Base-by-base conservation (phyloP, 805 yeast genomes). In the Alloascoidea africana region DNA sequence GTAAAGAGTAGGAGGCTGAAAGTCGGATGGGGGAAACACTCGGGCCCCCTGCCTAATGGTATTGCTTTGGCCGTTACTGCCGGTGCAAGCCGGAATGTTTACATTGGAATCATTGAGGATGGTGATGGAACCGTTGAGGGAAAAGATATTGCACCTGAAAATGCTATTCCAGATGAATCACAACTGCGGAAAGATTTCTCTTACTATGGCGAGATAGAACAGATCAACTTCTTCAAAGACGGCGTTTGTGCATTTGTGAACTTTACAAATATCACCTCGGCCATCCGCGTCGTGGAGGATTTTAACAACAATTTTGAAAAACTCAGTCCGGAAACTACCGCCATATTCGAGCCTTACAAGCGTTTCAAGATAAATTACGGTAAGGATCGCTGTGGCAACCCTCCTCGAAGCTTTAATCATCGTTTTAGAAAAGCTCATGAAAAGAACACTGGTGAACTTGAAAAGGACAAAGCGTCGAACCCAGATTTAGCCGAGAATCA, bases 1-100 rank as follows among this genome's bases (percentile, higher is more conserved):
- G 80, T 89, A 42, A 94, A 83, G 53, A 79, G 78, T 54, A 70
- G 93, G 50, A 70, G 87, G 50, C 79, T 89, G 46, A 84, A 83
- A 55, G 86, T 89, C 40, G 96, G 96, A 15, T 89, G 98, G 97
- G 98, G 97, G 35, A 87, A 85, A 58, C 96, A 89, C 53, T 77
- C 94, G 4, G 97, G 97, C 6, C 86, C 94, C 1, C 65, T 89
- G 44, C 77, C 93, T 6, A 81, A 83, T 46, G 86, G 94, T 2
- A 68, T 89, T 41, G 80, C 87, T 4, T 62, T 82, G 40, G 96
- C 96, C 0, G 95, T 87, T 17, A 76, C 91, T 16, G 80, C 83
- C 44, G 97, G 97, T 32, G 97, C 96, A 0, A 76, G 91, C 15
- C 73, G 98, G 58, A 89, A 91, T 52, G 83, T 89, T 35, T 89